Evolutionary conservation across 305 asterid genomes (phyloP).

Genomic region (Euphrasia arctica): DNA sequence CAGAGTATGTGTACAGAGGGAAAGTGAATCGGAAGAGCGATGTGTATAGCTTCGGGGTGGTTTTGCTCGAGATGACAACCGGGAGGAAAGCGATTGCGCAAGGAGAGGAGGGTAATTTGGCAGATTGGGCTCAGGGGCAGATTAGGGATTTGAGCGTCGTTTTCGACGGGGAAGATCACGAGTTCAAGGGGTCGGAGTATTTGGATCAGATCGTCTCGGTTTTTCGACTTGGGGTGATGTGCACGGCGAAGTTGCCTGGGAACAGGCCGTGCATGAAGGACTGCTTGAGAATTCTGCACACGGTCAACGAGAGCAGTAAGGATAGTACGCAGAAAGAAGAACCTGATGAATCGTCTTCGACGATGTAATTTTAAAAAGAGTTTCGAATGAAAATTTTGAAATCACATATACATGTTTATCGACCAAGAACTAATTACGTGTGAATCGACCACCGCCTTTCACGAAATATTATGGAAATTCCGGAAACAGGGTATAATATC

Average conservation of each 20-base stretch:
- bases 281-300: slow-evolving; percentile 30
- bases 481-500: too few relatives aligned
- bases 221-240: slow-evolving; percentile 26
- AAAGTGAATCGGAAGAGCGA: slow-evolving; percentile 28
- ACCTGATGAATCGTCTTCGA: too few relatives aligned
- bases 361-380: too few relatives aligned
- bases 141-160: slow-evolving; percentile 12
- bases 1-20: slow-evolving; percentile 32
- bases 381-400: too few relatives aligned
- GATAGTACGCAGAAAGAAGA: too few relatives aligned
- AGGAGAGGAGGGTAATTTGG: slow-evolving; percentile 31
- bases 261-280: slow-evolving; percentile 34
- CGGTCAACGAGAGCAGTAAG: too few relatives aligned
- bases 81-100: slow-evolving; percentile 26
- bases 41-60: slow-evolving; percentile 36
- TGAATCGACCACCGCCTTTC: too few relatives aligned
- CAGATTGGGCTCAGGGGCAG: slow-evolving; percentile 25
- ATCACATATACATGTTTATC: too few relatives aligned
- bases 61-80: slow-evolving; percentile 31
- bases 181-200: slow-evolving; percentile 22
- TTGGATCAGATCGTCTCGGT: slow-evolving; percentile 28
- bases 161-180: slow-evolving; percentile 25
- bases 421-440: too few relatives aligned
- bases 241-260: slow-evolving; percentile 28
- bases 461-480: too few relatives aligned